Conservation (phyloP, 78 protist species). For the Dictyostelium discoideum region DNA sequence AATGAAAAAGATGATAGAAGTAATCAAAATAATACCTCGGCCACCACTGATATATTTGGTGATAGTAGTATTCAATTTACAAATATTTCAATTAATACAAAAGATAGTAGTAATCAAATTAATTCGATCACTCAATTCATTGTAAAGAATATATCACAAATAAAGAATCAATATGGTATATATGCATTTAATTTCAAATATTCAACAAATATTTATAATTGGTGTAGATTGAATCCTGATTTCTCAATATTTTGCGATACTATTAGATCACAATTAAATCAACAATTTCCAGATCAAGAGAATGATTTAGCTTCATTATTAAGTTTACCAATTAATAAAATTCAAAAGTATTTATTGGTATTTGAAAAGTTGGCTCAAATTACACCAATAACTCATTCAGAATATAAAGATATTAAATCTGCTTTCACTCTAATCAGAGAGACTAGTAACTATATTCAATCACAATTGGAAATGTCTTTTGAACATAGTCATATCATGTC, state of each 20-base stretch:
- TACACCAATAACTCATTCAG: constrained; percentile 42
- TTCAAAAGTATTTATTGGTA: constrained; percentile 34
- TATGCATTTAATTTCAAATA: constrained; percentile 64
- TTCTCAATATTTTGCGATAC: constrained; percentile 8
- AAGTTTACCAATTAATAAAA: constrained; percentile 52
- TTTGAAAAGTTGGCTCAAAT: constrained; percentile 47
- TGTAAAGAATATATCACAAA: constrained; percentile 21
- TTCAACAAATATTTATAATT: constrained; percentile 36
- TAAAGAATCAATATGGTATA: constrained; percentile 57
- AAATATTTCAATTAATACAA: neutral
- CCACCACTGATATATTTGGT: no score
- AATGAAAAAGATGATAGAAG: neutral
- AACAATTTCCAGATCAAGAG: constrained; percentile 27
- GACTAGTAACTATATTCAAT: constrained; percentile 35
- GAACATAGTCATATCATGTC: constrained; percentile 44
- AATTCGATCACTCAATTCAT: constrained; percentile 55
- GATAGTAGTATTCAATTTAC: neutral
- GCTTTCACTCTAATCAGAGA: constrained; percentile 44
- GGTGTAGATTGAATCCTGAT: constrained; percentile 72
- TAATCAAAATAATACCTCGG: no score
- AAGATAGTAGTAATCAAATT: neutral
- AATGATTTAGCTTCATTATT: constrained; percentile 35
- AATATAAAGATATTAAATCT: neutral
- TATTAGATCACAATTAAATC: neutral
- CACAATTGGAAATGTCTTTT: constrained; percentile 73